These are phyloP conservation scores for Ammopiptanthus mongolicus DNA, from an alignment of 306 rosid species.

Conservation along the genomic window DNA sequence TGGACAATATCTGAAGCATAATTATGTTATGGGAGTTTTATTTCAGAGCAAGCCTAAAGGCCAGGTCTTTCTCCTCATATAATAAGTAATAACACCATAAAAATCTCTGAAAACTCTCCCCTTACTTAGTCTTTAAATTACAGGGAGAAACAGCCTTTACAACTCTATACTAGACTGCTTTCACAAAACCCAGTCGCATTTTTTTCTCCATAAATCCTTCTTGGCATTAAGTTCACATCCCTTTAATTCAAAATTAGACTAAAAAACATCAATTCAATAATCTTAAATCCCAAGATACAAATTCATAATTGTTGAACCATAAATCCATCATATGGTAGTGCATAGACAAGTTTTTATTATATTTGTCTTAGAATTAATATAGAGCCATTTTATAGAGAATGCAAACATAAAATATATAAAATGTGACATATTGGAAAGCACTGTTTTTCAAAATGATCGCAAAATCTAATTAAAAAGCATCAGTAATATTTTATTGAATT, in stretches of 20 bases:
- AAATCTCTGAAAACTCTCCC: background rate
- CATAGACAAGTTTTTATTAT: background rate
- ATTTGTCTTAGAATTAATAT: background rate
- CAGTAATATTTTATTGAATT: constrained; percentile 2
- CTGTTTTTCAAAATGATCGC: background rate
- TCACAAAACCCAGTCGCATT: background rate
- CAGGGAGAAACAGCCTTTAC: background rate
- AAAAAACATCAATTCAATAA: background rate
- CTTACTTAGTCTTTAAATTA: background rate
- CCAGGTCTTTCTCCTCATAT: background rate
- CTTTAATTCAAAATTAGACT: background rate
- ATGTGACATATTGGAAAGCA: background rate
- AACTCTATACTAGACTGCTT: background rate
- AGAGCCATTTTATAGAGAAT: background rate
- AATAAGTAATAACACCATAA: background rate
- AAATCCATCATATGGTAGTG: background rate
- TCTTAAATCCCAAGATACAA: background rate
- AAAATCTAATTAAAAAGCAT: background rate
- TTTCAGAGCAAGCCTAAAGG: background rate
- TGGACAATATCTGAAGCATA: background rate
- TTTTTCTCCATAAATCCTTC: background rate
- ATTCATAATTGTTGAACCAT: background rate
- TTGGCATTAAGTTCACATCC: background rate
- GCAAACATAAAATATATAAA: background rate
- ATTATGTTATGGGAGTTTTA: background rate